These are phyloP conservation scores for Euphorbia corollata DNA, from an alignment of 441 rosid species.

Conservation along the genomic window DNA sequence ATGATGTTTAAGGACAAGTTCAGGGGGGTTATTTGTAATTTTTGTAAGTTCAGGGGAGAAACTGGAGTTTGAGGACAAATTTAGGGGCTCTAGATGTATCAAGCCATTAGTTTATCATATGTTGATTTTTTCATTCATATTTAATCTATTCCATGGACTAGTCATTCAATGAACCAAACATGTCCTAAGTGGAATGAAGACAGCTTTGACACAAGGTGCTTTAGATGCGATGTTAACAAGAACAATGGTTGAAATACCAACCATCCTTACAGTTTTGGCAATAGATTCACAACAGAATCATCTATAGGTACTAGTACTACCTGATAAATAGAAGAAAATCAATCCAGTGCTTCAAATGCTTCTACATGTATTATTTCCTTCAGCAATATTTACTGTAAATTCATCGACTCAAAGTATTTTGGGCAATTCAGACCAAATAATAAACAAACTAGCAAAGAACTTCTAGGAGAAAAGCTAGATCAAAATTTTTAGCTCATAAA, in stretches of 20 bases:
- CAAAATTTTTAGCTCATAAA: background rate
- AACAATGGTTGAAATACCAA: background rate
- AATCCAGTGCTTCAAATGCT: background rate
- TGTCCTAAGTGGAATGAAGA: background rate
- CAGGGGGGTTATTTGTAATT: too few relatives aligned
- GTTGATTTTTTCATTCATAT: too few relatives aligned
- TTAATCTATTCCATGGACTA: too few relatives aligned
- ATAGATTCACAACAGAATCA: background rate
- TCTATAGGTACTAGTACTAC: background rate
- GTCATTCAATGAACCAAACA: too few relatives aligned
- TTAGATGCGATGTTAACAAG: background rate
- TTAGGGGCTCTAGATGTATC: too few relatives aligned
- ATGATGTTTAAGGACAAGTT: too few relatives aligned
- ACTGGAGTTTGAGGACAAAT: too few relatives aligned
- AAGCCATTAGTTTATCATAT: too few relatives aligned
- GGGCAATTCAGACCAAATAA: background rate
- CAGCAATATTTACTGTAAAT: too few relatives aligned
- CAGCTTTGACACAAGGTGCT: background rate
- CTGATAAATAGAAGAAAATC: background rate
- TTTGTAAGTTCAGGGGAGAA: too few relatives aligned
- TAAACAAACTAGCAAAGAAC: background rate
- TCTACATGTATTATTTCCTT: background rate
- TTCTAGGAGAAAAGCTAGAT: background rate
- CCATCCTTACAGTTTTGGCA: background rate
- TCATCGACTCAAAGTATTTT: background rate